phyloP scores from a whole-genome alignment of 306 rosid genomes.

The Prunus kanzakura region DNA sequence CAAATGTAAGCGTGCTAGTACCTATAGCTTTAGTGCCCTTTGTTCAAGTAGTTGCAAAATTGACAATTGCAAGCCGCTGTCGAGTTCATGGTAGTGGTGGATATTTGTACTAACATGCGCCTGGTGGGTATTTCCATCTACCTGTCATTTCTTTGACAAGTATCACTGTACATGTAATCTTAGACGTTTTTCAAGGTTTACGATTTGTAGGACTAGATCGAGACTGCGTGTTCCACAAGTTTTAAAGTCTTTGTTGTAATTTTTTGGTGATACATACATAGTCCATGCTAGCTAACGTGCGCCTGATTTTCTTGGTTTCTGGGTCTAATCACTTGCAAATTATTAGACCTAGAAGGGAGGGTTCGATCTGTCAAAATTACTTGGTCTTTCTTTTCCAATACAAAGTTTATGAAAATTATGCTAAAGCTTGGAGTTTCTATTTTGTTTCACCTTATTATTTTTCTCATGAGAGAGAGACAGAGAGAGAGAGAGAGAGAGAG shows the following conservation, averaged over 20 bases:
- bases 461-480: not conserved
- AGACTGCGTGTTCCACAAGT: slow-evolving; percentile 11
- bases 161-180: not conserved
- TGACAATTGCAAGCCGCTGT: not conserved
- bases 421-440: not conserved
- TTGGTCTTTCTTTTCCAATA: slow-evolving; percentile 9
- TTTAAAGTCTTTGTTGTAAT: not conserved
- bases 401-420: slow-evolving; percentile 33
- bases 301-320: not conserved
- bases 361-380: not conserved
- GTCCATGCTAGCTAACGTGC: not conserved
- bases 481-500: slow-evolving; percentile 21
- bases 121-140: slow-evolving; percentile 8
- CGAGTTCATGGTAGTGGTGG: not conserved
- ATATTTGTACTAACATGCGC: slow-evolving; percentile 1
- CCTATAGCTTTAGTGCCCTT: no score
- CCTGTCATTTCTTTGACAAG: slow-evolving; percentile 12
- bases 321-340: not conserved
- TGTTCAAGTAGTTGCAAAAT: not conserved
- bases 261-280: not conserved
- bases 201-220: not conserved
- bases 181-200: not conserved
- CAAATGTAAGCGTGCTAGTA: no score
- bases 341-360: not conserved
- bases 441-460: not conserved